phyloP scores from a whole-genome alignment of 768 basidiomycete species.

The Coprinopsis cinerea region DNA sequence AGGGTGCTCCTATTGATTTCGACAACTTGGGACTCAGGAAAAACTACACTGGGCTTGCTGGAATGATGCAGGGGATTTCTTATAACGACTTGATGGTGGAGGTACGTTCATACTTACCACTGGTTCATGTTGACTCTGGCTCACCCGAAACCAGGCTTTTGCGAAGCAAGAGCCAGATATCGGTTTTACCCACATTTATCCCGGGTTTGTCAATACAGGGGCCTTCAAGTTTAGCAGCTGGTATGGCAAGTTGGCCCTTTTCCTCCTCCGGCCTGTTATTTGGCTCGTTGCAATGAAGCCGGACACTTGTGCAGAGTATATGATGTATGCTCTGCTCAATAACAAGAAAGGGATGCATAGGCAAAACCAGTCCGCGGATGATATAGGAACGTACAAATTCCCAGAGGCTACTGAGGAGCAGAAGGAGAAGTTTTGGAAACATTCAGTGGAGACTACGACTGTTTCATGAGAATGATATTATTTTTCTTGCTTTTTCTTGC shows the following conservation, averaged over 20 bases:
- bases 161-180: constrained; percentile 33
- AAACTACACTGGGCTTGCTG: constrained; percentile 20
- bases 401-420: constrained; percentile 12
- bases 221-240: constrained; percentile 9
- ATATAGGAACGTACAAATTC: constrained; percentile 18
- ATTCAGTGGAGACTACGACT: constrained; percentile 11
- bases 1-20: constrained; percentile 31
- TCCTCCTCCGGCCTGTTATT: constrained; percentile 15
- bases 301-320: constrained; percentile 25
- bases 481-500: not conserved
- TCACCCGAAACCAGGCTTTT: not conserved
- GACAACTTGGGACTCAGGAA: constrained; percentile 43
- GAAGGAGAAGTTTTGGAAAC: constrained; percentile 16
- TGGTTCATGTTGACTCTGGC: not conserved
- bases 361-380: constrained; percentile 16
- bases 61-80: constrained; percentile 18
- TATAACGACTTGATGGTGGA: constrained; percentile 35
- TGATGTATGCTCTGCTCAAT: constrained; percentile 25
- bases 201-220: constrained; percentile 33
- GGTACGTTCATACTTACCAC: constrained; percentile 10
- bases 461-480: not conserved
- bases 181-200: constrained; percentile 37
- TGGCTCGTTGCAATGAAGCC: constrained; percentile 18
- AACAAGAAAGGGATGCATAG: constrained; percentile 18
- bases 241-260: not conserved